These are phyloP conservation scores for Odonthalia washingtoniensis DNA, from an alignment of 31 red algal species.

Conservation along the genomic window DNA sequence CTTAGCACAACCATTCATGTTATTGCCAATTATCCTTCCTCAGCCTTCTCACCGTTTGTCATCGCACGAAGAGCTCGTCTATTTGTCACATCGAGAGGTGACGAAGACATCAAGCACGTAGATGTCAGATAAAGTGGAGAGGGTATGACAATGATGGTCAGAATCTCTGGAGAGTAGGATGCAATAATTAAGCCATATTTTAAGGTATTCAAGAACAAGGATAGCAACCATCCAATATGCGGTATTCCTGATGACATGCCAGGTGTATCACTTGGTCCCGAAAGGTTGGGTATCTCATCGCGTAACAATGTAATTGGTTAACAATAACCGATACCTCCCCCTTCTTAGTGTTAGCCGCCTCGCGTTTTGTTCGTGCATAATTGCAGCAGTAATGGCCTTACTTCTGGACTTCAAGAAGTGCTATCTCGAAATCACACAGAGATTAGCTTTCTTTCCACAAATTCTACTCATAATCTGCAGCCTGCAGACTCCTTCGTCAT, in stretches of 20 bases:
- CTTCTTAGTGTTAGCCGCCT: neutral
- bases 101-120: neutral
- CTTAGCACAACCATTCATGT: too few relatives aligned
- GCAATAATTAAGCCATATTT: conserved; percentile 1
- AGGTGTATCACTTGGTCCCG: conserved; percentile 3
- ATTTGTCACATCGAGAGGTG: neutral
- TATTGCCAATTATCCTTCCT: too few relatives aligned
- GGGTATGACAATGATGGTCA: conserved; percentile 53
- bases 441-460: neutral
- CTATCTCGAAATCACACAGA: neutral
- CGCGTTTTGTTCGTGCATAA: conserved; percentile 28
- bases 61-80: conserved; percentile 21
- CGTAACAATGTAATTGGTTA: neutral
- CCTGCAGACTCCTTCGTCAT: conserved; percentile 53
- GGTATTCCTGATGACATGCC: conserved; percentile 14
- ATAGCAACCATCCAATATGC: conserved; percentile 23
- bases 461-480: conserved; percentile 33
- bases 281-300: conserved; percentile 39
- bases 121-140: conserved; percentile 24
- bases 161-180: neutral
- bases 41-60: too few relatives aligned
- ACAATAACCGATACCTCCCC: neutral
- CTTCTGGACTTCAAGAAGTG: neutral
- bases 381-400: neutral
- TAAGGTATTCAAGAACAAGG: conserved; percentile 35